phyloP scores from a whole-genome alignment of 148 eudicot species.

The Polygonum aviculare region DNA sequence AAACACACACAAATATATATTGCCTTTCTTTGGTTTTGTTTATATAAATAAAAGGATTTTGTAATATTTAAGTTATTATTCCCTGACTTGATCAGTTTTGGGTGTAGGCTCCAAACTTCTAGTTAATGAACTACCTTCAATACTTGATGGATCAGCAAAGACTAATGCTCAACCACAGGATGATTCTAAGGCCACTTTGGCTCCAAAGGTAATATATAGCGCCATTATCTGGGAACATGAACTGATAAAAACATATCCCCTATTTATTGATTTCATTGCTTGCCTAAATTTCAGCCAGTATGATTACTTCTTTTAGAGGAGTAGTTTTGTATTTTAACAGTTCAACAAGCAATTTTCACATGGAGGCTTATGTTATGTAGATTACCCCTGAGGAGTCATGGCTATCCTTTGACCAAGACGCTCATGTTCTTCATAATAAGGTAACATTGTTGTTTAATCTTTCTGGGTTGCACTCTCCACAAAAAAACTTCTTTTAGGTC shows the following conservation, averaged over 20 bases:
- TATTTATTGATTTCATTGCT: neutral
- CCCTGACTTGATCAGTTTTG: neutral
- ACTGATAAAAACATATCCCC: neutral
- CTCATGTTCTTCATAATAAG: constrained; percentile 77
- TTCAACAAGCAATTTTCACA: neutral
- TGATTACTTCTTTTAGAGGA: neutral
- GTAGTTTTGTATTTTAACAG: neutral
- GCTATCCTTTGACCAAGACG: constrained; percentile 83
- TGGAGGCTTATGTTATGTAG: constrained; percentile 29
- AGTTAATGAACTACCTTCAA: constrained; percentile 70
- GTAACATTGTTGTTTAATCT: constrained; percentile 25
- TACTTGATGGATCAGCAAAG: constrained; percentile 80
- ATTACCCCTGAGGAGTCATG: constrained; percentile 77
- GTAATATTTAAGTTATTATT: neutral
- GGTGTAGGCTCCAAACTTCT: constrained; percentile 76
- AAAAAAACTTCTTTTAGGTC: constrained; percentile 66
- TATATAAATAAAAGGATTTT: neutral
- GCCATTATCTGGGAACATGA: neutral
- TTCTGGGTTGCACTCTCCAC: constrained; percentile 15
- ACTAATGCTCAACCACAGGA: constrained; percentile 69
- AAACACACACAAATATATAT: neutral
- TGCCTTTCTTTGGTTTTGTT: neutral
- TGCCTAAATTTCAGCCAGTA: neutral
- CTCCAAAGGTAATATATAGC: constrained; percentile 71
- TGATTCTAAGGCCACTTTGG: constrained; percentile 71